phyloP scores from a whole-genome alignment of 2,329 filamentous ascomycete genomes.

The Septoria petroselini region DNA sequence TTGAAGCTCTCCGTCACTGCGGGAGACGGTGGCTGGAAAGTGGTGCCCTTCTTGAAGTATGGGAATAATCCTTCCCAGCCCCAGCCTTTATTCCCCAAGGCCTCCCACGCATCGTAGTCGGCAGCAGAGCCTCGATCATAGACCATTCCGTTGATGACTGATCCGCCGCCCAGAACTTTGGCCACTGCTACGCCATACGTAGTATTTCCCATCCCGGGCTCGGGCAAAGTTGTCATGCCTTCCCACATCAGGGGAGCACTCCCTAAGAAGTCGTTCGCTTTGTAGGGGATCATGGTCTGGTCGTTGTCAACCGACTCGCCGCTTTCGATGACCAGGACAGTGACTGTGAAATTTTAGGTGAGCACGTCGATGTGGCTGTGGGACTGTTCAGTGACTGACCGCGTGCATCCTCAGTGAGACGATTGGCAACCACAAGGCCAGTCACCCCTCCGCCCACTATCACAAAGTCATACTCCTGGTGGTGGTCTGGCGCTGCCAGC shows the following conservation, averaged over 20 bases:
- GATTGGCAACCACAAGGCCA: conserved; percentile 32
- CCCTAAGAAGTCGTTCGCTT: conserved; percentile 17
- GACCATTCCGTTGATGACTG: conserved; percentile 42
- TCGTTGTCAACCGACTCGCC: conserved; percentile 25
- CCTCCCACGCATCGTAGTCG: conserved; percentile 45
- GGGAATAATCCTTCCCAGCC: conserved; percentile 22
- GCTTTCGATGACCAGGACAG: conserved; percentile 36
- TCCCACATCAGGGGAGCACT: conserved; percentile 13
- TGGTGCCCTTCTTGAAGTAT: conserved; percentile 27
- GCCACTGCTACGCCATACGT: conserved; percentile 25
- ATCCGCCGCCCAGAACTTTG: conserved; percentile 39
- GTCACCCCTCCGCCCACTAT: conserved; percentile 35
- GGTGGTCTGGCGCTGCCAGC: too few species aligned
- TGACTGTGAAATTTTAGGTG: conserved; percentile 12
- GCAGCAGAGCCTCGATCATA: conserved; percentile 39
- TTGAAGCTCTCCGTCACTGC: conserved; percentile 25
- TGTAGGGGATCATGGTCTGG: conserved; percentile 15
- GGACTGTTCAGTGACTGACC: not conserved
- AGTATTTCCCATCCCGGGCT: conserved; percentile 26
- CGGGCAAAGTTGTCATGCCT: conserved; percentile 16
- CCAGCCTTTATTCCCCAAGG: conserved; percentile 26
- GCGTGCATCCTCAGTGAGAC: conserved; percentile 31
- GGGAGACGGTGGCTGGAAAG: conserved; percentile 7
- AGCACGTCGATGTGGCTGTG: not conserved
- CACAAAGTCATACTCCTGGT: conserved; percentile 28